Evolutionary conservation across 2,329 filamentous ascomycete species (phyloP), one percentile per base, ranked within the genome.

Genomic region (Ambrosiella beaveri): DNA sequence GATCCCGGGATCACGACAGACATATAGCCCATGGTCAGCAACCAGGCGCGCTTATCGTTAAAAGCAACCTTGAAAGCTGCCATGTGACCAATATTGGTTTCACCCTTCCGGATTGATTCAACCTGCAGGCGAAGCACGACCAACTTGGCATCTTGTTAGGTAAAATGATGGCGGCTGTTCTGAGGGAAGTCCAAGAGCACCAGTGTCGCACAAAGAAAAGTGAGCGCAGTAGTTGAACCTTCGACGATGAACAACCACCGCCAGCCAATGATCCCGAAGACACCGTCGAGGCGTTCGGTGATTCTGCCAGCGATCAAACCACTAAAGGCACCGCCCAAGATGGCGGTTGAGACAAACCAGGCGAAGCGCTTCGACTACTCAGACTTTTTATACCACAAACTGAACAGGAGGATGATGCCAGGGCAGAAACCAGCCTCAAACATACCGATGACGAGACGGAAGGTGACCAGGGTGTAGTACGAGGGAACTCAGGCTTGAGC

Each of bases 1-100:
- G 65, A 68, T 8, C 63, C 66, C 15, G 65, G 67, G 11, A 64
- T 66, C 47, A 68, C 66, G 49, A 68, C 66, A 12, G 64, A 65
- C 66, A 64, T 64, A 56, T 65, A 65, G 17, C 63, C 63, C 52
- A 65, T 51, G 19, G 63, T 58, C 36, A 65, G 61, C 0, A 61
- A 39, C 61, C 62, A 63, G 11, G 62, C 62, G 19, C 62, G 40
- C 62, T 62, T 64, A 49, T 64, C 59, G 0, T 35, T 47, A 39
- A 64, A 17, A 15, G 53, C 57, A 41, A 19, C 11, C 9, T 19
- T 51, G 47, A 51, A n/a, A 12, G 47, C 47, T 19, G 15, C 15
- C 12, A 6, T 11, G 27, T 51, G 47, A 11, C 47, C 9, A 12
- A 51, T 17, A 6, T 19, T 17, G 13, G 7, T 15, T 5, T 51